These are phyloP conservation scores for Sanghuangporus weigelae DNA, from an alignment of 1,284 basidiomycete genomes.

Conservation along the genomic window DNA sequence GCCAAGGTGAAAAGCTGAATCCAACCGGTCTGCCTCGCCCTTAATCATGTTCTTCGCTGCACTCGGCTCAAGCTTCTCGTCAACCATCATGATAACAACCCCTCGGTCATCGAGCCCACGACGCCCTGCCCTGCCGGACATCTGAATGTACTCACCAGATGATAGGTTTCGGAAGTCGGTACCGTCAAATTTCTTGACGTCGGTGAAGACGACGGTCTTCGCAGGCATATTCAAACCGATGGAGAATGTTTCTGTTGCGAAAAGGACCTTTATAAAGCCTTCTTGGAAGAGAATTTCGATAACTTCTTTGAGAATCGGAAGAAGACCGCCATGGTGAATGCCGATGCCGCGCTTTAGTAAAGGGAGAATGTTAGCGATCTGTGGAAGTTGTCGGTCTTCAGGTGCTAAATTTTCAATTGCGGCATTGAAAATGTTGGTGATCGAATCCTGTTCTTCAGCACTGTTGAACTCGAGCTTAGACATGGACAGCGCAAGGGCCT, in stretches of 20 bases:
- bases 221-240: slow-evolving; percentile 99
- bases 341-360: slow-evolving; percentile 95
- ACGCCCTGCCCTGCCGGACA: slow-evolving; percentile 97
- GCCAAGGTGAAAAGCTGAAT: slow-evolving; percentile 97
- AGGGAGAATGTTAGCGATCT: slow-evolving; percentile 91
- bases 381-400: slow-evolving; percentile 88
- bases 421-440: slow-evolving; percentile 89
- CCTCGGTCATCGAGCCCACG: slow-evolving; percentile 98
- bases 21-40: slow-evolving; percentile 94
- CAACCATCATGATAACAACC: slow-evolving; percentile 99
- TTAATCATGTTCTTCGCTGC: slow-evolving; percentile 98
- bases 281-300: slow-evolving; percentile 99
- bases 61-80: slow-evolving; percentile 93
- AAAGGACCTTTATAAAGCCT: slow-evolving; percentile 97
- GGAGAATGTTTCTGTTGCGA: slow-evolving; percentile 99
- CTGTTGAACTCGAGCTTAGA: slow-evolving; percentile 96
- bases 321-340: slow-evolving; percentile 96
- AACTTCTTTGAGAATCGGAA: slow-evolving; percentile 98
- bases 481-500: slow-evolving; percentile 86
- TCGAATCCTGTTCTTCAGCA: slow-evolving; percentile 88
- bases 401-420: slow-evolving; percentile 88
- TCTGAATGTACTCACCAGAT: slow-evolving; percentile 94
- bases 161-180: slow-evolving; percentile 90
- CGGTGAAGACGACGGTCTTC: slow-evolving; percentile 98
- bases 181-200: slow-evolving; percentile 95